Evolutionary conservation across 176 grass and related monocot genomes (phyloP).

Genomic region (Chrysopogon serrulatus): DNA sequence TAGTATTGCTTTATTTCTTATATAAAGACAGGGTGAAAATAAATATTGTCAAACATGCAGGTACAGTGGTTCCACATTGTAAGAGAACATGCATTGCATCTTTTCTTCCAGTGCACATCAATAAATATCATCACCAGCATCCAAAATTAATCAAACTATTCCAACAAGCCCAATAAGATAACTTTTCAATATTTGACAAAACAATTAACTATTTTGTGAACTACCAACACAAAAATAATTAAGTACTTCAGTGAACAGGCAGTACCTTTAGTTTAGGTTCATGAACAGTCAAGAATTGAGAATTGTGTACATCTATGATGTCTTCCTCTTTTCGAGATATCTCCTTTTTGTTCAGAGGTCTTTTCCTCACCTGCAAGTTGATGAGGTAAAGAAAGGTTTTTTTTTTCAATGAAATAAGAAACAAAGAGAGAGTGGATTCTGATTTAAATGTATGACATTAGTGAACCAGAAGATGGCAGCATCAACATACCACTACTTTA

Average conservation of each 20-base stretch:
- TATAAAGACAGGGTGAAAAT: neutral
- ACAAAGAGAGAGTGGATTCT: neutral
- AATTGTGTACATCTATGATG: constrained; percentile 51
- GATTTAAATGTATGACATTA: neutral
- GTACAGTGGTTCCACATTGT: neutral
- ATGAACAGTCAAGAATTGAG: constrained; percentile 53
- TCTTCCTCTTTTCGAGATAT: constrained; percentile 66
- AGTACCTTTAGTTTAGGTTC: constrained; percentile 71
- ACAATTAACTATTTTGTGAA: neutral
- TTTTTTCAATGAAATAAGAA: constrained; percentile 7
- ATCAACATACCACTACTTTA: constrained; percentile 92
- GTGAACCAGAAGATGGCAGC: neutral
- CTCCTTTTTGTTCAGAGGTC: constrained; percentile 70
- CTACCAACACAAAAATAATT: neutral
- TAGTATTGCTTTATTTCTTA: neutral
- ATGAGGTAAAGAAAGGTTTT: neutral
- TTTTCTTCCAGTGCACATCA: neutral
- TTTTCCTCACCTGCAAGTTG: constrained; percentile 57
- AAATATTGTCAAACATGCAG: neutral
- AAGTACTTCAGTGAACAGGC: neutral
- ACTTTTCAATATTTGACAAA: neutral
- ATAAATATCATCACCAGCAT: neutral
- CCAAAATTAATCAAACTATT: neutral
- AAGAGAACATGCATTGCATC: neutral
- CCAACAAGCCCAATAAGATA: neutral